phyloP scores from a whole-genome alignment of 202 grass and related monocot species.

The Saccharum hybrid region DNA sequence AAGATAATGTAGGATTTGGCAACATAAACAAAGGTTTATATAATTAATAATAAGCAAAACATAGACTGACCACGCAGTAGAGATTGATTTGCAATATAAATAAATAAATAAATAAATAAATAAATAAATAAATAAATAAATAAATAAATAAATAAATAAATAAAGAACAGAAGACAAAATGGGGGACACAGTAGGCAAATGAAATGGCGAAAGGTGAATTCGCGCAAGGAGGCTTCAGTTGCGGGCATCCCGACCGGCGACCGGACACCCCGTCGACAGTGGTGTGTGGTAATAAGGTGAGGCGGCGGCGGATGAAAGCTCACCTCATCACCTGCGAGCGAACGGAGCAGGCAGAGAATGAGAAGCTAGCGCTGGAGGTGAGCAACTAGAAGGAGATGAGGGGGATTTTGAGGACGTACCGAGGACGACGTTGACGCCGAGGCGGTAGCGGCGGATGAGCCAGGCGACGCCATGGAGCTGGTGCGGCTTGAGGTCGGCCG shows the following conservation, averaged over 20 bases:
- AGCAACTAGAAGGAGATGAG: background rate
- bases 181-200: background rate
- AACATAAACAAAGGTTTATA: background rate
- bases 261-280: background rate
- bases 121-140: no score
- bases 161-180: background rate
- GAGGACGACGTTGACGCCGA: constrained; percentile 87
- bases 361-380: background rate
- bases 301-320: constrained; percentile 6
- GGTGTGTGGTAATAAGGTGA: no score
- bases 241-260: background rate
- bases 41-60: background rate
- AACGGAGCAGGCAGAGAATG: background rate
- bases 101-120: background rate
- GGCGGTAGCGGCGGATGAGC: constrained; percentile 82
- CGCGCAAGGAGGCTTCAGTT: background rate
- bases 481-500: constrained; percentile 76
- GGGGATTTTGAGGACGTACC: constrained; percentile 38
- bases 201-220: background rate
- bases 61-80: background rate
- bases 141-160: no score
- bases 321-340: constrained; percentile 70
- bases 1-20: background rate
- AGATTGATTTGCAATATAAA: background rate
- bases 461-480: constrained; percentile 82